Base-by-base conservation (phyloP, 139 green algal genomes). In the Ettlia oleoabundans region DNA sequence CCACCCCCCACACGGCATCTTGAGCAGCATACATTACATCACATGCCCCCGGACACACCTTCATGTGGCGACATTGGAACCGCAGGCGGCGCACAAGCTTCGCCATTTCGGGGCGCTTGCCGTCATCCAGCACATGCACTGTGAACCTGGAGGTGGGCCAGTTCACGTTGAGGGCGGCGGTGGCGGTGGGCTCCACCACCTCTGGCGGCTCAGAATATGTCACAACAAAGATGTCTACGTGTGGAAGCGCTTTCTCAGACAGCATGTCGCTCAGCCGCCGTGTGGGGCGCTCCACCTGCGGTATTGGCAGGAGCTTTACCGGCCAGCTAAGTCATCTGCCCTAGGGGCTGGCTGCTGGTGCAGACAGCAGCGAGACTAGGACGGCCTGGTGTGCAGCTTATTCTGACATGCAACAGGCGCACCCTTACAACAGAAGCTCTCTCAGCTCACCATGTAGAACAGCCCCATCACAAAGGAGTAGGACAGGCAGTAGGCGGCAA, bases 111-210 rank as follows among this genome's bases (percentile, higher is more conserved):
- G 72, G 40, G 8, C 81, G 53, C 24, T 53, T 38, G 3, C 37
- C 42, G 67, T 86, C 81, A 15, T 86, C 81, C 67, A 83, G 61
- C 0, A 86, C 37, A n/a, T 66, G 42, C 47, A 86, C 21, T 5
- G 15, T 65, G 18, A 65, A 37, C 68, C 76, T 83, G 52, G 30
- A n/a, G 41, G 53, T 55, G 22, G 81, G 81, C 38, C 78, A 86
- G 38, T 86, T 72, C 72, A 83, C 26, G 58, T 83, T 86, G 35
- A 80, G 67, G 8, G 82, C 82, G 19, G 73, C 82, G 35, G 84
- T 68, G 22, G 38, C 58, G 1, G 82, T 86, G 32, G 82, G 65
- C 74, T 86, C 74, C 8, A 86, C 61, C 18, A 86, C 47, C 18
- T 86, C 82, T 1, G 21, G 10, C 1, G 74, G 58, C 72, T 86